Conservation (phyloP, 2,329 filamentous ascomycete species). For the Davidsoniella eucalypti region DNA sequence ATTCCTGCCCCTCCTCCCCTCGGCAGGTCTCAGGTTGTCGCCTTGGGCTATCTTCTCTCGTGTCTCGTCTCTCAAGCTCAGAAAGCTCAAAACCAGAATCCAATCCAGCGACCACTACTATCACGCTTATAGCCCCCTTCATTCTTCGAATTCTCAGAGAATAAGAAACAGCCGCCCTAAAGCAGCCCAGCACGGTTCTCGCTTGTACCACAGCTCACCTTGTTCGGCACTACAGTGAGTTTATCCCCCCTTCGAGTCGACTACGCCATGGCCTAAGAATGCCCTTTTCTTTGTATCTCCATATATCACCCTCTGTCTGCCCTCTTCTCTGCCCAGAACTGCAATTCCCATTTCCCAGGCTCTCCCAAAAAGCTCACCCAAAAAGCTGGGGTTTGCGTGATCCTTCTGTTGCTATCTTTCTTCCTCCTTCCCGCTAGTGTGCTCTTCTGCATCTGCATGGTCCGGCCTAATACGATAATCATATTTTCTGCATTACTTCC, state of each 20-base stretch:
- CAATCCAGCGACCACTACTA: background rate
- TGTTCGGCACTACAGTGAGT: background rate
- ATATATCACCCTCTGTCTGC: background rate
- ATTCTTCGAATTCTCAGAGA: conserved; percentile 7
- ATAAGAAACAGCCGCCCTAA: background rate
- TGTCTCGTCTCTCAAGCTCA: background rate
- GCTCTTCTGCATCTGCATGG: conserved; percentile 9
- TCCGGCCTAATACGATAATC: background rate
- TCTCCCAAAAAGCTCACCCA: conserved; percentile 1
- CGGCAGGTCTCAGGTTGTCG: background rate
- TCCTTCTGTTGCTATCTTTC: conserved; percentile 6
- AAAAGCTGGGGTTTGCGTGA: conserved; percentile 3
- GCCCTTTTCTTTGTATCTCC: background rate
- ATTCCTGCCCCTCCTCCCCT: background rate
- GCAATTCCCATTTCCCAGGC: background rate
- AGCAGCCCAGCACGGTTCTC: background rate
- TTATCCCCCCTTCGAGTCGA: background rate
- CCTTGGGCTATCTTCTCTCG: conserved; percentile 2
- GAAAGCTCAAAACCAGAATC: background rate
- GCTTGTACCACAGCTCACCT: background rate
- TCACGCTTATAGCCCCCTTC: background rate
- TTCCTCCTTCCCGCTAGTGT: conserved; percentile 9
- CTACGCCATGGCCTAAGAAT: background rate
- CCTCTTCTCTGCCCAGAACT: background rate
- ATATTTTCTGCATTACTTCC: background rate